Percentiles rank a stretch among this genome's conserved stretches.
Evolutionary conservation across 768 basidiomycete species (phyloP).

Genomic region (Suillus discolor): DNA sequence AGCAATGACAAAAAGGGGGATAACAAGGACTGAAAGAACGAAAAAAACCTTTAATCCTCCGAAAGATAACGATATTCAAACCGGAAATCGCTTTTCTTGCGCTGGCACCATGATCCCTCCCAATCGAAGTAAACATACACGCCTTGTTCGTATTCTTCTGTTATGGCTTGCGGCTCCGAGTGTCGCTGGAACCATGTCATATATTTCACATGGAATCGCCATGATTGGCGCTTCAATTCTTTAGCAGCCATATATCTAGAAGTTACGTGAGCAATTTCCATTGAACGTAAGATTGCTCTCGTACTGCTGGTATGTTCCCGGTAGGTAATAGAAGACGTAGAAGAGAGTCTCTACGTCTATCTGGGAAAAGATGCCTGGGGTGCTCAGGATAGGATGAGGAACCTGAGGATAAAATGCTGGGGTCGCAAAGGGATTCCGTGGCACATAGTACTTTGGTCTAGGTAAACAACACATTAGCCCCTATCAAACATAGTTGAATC

Average conservation of each 20-base stretch:
- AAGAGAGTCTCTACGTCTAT: conserved; percentile 97
- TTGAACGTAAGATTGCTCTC: conserved; percentile 5
- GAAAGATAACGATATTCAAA: conserved; percentile 96
- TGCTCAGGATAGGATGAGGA: conserved; percentile 78
- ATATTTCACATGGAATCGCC: conserved; percentile 99
- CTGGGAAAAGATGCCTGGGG: conserved; percentile 83
- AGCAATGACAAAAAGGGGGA: conserved; percentile 11
- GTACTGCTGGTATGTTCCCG: conserved; percentile 97
- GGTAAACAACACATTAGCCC: conserved; percentile 12
- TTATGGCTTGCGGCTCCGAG: conserved; percentile 97
- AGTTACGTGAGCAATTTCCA: conserved; percentile 8
- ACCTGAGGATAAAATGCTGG: conserved; percentile 93
- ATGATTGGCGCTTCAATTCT: conserved; percentile 95
- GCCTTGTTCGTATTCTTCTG: conserved; percentile 99
- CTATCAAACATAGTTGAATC: not conserved
- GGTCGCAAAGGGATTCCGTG: conserved; percentile 89
- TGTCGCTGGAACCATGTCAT: conserved; percentile 99
- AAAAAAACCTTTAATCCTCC: conserved; percentile 61
- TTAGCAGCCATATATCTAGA: conserved; percentile 90
- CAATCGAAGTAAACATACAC: conserved; percentile 99
- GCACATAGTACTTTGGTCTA: conserved; percentile 97
- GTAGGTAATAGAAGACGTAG: conserved; percentile 98
- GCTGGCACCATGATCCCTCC: conserved; percentile 98
- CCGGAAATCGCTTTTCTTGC: conserved; percentile 97
- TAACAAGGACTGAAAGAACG: conserved; percentile 8